Percentiles rank a stretch among this genome's conserved stretches.
phyloP scores from a whole-genome alignment of 202 grass and related monocot genomes.

The Zizania palustris region DNA sequence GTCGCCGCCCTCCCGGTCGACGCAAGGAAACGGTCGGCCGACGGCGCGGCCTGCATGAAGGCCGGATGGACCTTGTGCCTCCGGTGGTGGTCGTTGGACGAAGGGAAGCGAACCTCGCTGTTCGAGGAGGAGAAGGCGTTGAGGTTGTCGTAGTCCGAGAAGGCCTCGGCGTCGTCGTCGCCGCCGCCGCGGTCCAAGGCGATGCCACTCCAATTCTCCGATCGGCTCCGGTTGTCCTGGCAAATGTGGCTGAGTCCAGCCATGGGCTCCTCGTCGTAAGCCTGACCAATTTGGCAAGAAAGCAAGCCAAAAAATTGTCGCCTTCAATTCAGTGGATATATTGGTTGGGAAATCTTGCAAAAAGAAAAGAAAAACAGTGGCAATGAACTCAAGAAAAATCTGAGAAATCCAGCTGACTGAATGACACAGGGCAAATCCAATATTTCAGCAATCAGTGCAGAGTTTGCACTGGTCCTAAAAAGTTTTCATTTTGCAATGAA shows the following conservation, averaged over 20 bases:
- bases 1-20: slow-evolving; percentile 36
- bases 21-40: slow-evolving; percentile 51
- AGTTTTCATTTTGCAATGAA: no score
- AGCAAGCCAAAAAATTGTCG: slow-evolving; percentile 12
- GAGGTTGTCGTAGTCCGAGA: slow-evolving; percentile 45
- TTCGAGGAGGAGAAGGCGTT: slow-evolving; percentile 59
- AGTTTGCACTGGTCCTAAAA: no score
- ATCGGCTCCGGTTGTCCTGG: slow-evolving; percentile 73
- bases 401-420: background rate
- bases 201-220: slow-evolving; percentile 73
- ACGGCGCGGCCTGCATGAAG: slow-evolving; percentile 55
- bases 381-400: background rate
- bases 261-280: slow-evolving; percentile 56
- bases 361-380: background rate
- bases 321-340: background rate
- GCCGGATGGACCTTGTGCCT: slow-evolving; percentile 55
- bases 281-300: slow-evolving; percentile 42
- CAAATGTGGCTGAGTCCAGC: slow-evolving; percentile 51
- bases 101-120: slow-evolving; percentile 69
- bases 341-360: background rate
- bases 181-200: slow-evolving; percentile 47
- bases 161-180: slow-evolving; percentile 52
- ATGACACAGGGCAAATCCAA: no score
- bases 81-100: slow-evolving; percentile 56
- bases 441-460: no score